Conservation (phyloP, 495 filamentous ascomycete species). For the Sporormia fimetaria region DNA sequence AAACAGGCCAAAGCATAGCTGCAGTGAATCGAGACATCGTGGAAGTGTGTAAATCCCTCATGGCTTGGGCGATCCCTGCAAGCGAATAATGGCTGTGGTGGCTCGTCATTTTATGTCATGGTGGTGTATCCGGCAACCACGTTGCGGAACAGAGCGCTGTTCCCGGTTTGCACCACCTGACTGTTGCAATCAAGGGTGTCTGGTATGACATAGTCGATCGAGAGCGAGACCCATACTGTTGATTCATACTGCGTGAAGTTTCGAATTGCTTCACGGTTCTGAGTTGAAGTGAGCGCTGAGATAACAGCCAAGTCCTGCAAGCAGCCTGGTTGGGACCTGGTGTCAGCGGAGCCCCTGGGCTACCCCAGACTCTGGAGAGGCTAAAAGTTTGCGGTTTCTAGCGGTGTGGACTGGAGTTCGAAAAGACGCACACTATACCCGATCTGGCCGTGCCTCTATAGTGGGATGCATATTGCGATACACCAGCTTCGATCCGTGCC, state of each 20-base stretch:
- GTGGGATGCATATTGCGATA: constrained; percentile 16
- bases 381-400: constrained; percentile 13
- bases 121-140: constrained; percentile 6
- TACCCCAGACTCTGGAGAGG: constrained; percentile 14
- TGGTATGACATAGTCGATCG: too few relatives aligned
- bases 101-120: constrained; percentile 4
- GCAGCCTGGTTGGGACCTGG: constrained; percentile 3
- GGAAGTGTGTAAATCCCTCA: too few relatives aligned
- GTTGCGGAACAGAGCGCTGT: constrained; percentile 9
- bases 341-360: constrained; percentile 19
- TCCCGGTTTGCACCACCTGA: too few relatives aligned
- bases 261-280: too few relatives aligned
- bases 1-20: too few relatives aligned
- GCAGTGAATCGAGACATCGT: too few relatives aligned
- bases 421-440: constrained; percentile 17
- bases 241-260: too few relatives aligned
- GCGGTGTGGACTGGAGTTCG: constrained; percentile 13
- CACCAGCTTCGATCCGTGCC: constrained; percentile 7
- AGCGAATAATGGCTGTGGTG: constrained; percentile 11
- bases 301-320: constrained; percentile 4
- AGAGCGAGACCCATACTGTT: too few relatives aligned
- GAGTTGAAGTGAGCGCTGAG: too few relatives aligned
- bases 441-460: constrained; percentile 14
- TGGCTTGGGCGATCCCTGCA: too few relatives aligned
- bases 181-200: too few relatives aligned